These are phyloP conservation scores for Colletotrichum caudatum DNA, from an alignment of 2,329 filamentous ascomycete genomes.

Conservation along the genomic window DNA sequence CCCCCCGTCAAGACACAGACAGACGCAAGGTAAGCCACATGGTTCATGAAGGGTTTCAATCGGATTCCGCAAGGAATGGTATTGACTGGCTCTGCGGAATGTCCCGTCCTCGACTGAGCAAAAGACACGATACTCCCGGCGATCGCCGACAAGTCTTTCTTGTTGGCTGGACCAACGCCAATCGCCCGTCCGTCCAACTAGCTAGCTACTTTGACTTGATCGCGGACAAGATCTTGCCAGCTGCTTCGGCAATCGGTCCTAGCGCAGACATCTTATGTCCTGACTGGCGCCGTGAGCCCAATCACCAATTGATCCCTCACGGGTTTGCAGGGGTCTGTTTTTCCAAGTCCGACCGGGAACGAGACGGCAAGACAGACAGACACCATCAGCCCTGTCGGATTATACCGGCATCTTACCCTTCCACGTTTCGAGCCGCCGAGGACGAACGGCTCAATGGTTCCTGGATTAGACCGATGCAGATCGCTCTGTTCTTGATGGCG, in stretches of 20 bases:
- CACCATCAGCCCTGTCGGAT: not conserved
- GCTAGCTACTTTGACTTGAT: not conserved
- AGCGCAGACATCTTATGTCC: not conserved
- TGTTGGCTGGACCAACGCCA: not conserved
- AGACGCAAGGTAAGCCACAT: too few species aligned
- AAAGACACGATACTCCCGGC: not conserved
- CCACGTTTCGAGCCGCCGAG: not conserved
- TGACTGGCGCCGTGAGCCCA: not conserved
- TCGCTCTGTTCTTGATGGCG: not conserved
- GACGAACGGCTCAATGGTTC: not conserved
- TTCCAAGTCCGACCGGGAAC: constrained; percentile 19
- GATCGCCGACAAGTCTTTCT: too few species aligned
- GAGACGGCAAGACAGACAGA: not conserved
- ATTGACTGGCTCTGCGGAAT: not conserved
- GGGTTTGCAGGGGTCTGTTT: constrained; percentile 12
- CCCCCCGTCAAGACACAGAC: not conserved
- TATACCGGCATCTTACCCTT: not conserved
- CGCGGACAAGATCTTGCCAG: not conserved
- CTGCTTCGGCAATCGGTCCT: constrained; percentile 16
- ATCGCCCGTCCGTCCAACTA: not conserved
- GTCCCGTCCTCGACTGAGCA: not conserved
- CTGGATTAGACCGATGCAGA: not conserved
- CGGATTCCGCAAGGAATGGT: not conserved
- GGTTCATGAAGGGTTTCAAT: not conserved
- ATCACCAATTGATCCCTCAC: constrained; percentile 20